Base-by-base conservation (phyloP, 2,329 filamentous ascomycete genomes). In the Tetracladium maxilliforme region DNA sequence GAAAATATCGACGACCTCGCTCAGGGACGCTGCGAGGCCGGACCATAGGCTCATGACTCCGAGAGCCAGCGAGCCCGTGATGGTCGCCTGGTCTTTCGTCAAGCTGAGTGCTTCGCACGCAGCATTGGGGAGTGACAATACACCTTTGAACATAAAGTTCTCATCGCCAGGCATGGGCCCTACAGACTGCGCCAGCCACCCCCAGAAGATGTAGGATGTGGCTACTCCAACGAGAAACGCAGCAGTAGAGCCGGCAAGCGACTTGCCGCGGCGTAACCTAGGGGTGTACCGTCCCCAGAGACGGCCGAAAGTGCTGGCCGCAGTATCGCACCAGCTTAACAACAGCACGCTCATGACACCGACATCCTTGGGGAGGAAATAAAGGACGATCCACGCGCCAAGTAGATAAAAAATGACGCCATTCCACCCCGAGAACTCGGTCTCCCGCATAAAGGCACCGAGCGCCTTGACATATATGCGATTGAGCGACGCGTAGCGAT, bases 311-410 rank as follows among this genome's bases (percentile, higher is more conserved):
- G 90, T 98, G 45, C 79, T 90, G 25, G 90, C 90, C 18, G 90
- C 90, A 2, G 90, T 95, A 49, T 98, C 90, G 52, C 90, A 98
- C 90, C 90, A 98, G 44, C 81, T 92, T 14, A 98, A 69, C 20
- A 98, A 66, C 41, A 98, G 60, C 21, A 95, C 78, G 32, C 79
- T 75, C 60, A 95, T 77, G 24, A 92, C 77, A 6, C 77, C 84
- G 14, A 98, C 68, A 41, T 98, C 90, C 55, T 95, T 98, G 34
- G 86, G 83, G 48, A 92, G 83, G 48, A 82, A 83, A 37, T 70
- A 70, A 36, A 95, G 68, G 10, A 87, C 83, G 16, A 74, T 64
- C 72, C 84, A 94, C 15, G 84, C 76, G 29, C 90, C 90, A 6
- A 94, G 67, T 7, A 98, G 70, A 52, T 95, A 98, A 61, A 81